Base-by-base conservation (phyloP, 2,329 filamentous ascomycete genomes). In the Aspergillus carbonarius region DNA sequence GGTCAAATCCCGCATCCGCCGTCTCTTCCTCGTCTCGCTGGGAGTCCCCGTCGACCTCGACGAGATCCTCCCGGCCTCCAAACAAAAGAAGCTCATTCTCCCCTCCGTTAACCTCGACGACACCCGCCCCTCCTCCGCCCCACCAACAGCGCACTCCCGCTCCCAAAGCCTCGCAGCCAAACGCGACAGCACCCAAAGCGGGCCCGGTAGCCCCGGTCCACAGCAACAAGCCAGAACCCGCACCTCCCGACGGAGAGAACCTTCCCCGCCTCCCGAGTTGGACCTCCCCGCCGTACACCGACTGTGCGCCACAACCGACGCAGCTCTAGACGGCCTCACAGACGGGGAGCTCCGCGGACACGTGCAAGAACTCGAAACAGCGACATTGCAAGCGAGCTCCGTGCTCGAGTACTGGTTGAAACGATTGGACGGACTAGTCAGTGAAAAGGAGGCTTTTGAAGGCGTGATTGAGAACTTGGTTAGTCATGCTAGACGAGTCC, bases 381-480 rank as follows among this genome's bases (percentile, higher is more conserved):
- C 93, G 75, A 87, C 91, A 60, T 81, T 80, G n/a, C 82, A 84
- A 20, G 91, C 92, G 3, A 89, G 88, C 56, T 85, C 91, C 59
- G 87, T 93, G 39, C 79, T 97, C 54, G 90, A 92, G 64, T 96
- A 93, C 72, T 98, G 93, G 93, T 84, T 91, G 66, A 90, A 91
- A 79, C 82, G 88, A 67, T 88, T 90, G 54, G 93, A 96, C 72
- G 92, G 92, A 66, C 91, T 93, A 68, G 79, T 96, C 63, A 91
- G 91, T 40, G 93, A 98, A 72, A 88, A 95, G 66, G 93, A 97
- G 72, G 91, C 92, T 2, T 95, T 97, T 73, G 93, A 98, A 73
- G 92, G 92, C 0, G 93, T 98, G 15, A 97, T 98, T 82, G 93
- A 96, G 78, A 97, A 96, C 74, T 76, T 98, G 64, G 93, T 97